phyloP scores from a whole-genome alignment of 2,329 filamentous ascomycete genomes.

The Chalaropsis thielavioides region DNA sequence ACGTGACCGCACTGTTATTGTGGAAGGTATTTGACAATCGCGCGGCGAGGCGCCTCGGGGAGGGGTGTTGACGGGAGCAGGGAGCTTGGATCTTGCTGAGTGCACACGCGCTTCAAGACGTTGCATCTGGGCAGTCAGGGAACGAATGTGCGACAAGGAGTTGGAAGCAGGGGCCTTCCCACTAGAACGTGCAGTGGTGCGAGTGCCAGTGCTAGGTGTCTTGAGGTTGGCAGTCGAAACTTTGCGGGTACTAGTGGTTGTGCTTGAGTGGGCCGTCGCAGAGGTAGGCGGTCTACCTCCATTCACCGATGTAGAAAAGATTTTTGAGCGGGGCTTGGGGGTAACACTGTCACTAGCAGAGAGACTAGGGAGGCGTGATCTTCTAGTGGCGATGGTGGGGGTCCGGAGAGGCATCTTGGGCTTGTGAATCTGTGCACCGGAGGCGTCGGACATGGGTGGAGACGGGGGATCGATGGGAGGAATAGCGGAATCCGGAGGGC shows the following conservation, averaged over 20 bases:
- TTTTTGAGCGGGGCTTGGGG: constrained; percentile 41
- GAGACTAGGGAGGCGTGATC: constrained; percentile 33
- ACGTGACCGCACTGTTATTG: constrained; percentile 51
- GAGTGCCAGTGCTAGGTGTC: constrained; percentile 31
- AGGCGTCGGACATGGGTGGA: constrained; percentile 81
- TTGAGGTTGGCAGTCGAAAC: constrained; percentile 14
- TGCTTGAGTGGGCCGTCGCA: background rate
- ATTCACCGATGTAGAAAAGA: constrained; percentile 26
- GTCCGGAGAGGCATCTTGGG: constrained; percentile 28
- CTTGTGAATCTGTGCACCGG: constrained; percentile 36
- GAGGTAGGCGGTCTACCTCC: constrained; percentile 19
- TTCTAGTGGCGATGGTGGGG: constrained; percentile 13
- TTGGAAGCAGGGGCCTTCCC: constrained; percentile 40
- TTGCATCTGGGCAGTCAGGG: constrained; percentile 92
- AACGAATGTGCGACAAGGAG: constrained; percentile 84
- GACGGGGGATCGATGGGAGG: constrained; percentile 75
- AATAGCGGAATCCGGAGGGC: constrained; percentile 54
- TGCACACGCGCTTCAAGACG: constrained; percentile 88
- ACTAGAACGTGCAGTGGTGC: constrained; percentile 34
- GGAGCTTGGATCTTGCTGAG: constrained; percentile 78
- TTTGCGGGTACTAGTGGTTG: constrained; percentile 20
- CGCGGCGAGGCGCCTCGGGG: constrained; percentile 63
- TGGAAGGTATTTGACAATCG: constrained; percentile 36
- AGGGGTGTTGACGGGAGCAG: constrained; percentile 63
- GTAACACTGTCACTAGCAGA: constrained; percentile 40